Percentiles rank a stretch among this genome's conserved stretches.
Evolutionary conservation across 495 filamentous ascomycete genomes (phyloP).

Genomic region (Trichoderma parareesei): DNA sequence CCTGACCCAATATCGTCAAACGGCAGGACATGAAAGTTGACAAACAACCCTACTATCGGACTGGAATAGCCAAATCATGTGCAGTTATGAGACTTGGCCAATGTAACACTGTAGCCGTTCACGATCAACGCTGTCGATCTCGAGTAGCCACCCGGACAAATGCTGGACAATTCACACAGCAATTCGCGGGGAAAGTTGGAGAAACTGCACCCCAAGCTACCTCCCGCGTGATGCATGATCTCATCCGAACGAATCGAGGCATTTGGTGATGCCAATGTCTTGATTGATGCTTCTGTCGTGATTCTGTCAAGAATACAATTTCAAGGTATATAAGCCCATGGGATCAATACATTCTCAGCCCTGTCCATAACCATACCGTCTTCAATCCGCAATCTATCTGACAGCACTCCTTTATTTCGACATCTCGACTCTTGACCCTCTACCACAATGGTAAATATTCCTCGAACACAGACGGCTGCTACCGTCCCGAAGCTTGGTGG

Average conservation of each 20-base stretch:
- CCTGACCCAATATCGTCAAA: too few species aligned
- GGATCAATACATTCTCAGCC: too few species aligned
- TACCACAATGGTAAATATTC: slow-evolving; percentile 21
- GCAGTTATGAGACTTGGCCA: background rate
- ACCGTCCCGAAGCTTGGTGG: slow-evolving; percentile 37
- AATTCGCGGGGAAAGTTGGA: slow-evolving; percentile 7
- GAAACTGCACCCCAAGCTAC: background rate
- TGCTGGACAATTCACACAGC: background rate
- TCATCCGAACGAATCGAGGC: background rate
- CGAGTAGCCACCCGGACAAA: background rate
- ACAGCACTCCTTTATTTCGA: background rate
- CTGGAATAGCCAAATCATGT: background rate
- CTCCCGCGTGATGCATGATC: background rate
- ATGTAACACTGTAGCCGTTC: background rate
- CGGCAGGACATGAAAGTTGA: too few species aligned
- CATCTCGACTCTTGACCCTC: background rate
- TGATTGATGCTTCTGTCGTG: background rate
- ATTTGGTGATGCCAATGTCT: background rate
- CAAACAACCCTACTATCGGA: background rate
- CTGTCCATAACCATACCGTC: too few species aligned
- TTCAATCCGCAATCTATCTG: background rate
- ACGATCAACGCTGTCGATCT: background rate
- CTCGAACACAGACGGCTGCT: slow-evolving; percentile 38
- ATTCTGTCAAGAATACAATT: too few species aligned
- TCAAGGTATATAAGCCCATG: too few species aligned